These are phyloP conservation scores for Dalbergia oliveri DNA, from an alignment of 306 rosid genomes.

Conservation along the genomic window DNA sequence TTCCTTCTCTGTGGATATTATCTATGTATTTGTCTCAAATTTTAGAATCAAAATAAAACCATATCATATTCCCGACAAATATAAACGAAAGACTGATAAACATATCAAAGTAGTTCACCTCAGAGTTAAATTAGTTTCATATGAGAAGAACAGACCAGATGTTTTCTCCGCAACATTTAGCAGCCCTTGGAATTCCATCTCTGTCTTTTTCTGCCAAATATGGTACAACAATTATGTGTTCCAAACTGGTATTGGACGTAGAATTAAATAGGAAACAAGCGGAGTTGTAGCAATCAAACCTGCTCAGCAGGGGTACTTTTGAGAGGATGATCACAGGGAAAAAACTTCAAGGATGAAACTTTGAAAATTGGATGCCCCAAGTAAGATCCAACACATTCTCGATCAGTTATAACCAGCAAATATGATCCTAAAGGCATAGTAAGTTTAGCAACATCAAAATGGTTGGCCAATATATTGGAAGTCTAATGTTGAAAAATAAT, in stretches of 20 bases:
- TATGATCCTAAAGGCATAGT: slow-evolving; percentile 70
- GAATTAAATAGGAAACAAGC: slow-evolving; percentile 29
- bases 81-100: slow-evolving; percentile 31
- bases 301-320: slow-evolving; percentile 72
- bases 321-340: slow-evolving; percentile 86
- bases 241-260: slow-evolving; percentile 39
- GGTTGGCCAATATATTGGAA: slow-evolving; percentile 39
- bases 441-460: slow-evolving; percentile 46
- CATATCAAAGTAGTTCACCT: slow-evolving; percentile 67
- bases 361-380: slow-evolving; percentile 89
- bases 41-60: slow-evolving; percentile 32
- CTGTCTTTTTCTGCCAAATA: slow-evolving; percentile 82
- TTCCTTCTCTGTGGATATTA: slow-evolving; percentile 38
- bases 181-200: slow-evolving; percentile 77
- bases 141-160: slow-evolving; percentile 88
- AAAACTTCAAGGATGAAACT: slow-evolving; percentile 74
- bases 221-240: slow-evolving; percentile 44
- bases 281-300: slow-evolving; percentile 54
- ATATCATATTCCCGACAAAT: slow-evolving; percentile 32
- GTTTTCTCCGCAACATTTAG: slow-evolving; percentile 86
- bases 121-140: slow-evolving; percentile 87
- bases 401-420: slow-evolving; percentile 77
- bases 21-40: neutral
- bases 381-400: slow-evolving; percentile 79
- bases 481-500: slow-evolving; percentile 21